phyloP scores from a whole-genome alignment of 2,329 filamentous ascomycete genomes.

The Aspergillus carbonarius region DNA sequence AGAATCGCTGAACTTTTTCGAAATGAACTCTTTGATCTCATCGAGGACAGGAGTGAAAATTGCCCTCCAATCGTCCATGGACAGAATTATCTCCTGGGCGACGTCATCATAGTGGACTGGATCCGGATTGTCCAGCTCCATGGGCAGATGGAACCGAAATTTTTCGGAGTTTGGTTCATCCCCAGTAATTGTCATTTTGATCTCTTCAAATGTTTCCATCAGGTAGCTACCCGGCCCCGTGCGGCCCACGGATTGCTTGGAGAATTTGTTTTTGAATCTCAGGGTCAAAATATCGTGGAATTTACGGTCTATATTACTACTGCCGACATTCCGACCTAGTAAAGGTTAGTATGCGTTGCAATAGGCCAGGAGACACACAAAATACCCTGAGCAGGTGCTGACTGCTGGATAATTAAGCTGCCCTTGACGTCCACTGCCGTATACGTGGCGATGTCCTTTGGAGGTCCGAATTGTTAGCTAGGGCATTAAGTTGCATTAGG shows the following conservation, averaged over 20 bases:
- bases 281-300: neutral
- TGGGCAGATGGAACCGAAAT: neutral
- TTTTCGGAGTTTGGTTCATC: neutral
- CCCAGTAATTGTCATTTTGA: neutral
- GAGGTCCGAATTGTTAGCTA: neutral
- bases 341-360: neutral
- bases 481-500: neutral
- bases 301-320: neutral
- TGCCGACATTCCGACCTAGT: neutral
- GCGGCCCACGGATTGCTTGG: neutral
- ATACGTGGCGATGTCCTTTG: neutral
- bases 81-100: neutral
- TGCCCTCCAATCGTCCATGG: neutral
- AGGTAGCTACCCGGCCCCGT: neutral
- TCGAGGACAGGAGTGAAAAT: neutral
- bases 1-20: neutral
- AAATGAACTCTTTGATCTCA: neutral
- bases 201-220: neutral
- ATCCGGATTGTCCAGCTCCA: neutral
- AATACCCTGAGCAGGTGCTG: too few species aligned
- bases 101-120: neutral
- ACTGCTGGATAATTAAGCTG: too few species aligned
- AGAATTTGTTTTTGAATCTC: neutral
- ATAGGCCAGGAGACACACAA: too few species aligned
- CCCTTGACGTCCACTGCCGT: too few species aligned